These are phyloP conservation scores for Pedinophyceae sp. DNA, from an alignment of 139 green algal species.

Conservation along the genomic window DNA sequence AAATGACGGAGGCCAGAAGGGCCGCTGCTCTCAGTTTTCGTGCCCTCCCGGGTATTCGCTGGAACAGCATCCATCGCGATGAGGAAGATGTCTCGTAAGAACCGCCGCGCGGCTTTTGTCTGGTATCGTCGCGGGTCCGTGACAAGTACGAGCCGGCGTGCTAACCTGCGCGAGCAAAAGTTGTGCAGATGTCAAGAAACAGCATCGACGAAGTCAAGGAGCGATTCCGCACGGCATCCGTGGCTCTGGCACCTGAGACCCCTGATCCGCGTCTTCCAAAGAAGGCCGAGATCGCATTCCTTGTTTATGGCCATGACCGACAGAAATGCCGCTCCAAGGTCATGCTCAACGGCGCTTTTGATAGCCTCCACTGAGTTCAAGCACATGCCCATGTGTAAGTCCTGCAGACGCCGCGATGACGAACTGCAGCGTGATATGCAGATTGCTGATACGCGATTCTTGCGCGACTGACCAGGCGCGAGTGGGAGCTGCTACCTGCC, in stretches of 20 bases:
- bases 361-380: constrained; percentile 32
- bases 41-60: background rate
- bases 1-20: background rate
- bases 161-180: background rate
- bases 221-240: too few species aligned
- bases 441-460: background rate
- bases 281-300: constrained; percentile 6
- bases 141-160: background rate
- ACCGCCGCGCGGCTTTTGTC: background rate
- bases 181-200: too few species aligned
- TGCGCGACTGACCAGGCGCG: background rate
- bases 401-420: constrained; percentile 7
- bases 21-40: background rate
- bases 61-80: background rate
- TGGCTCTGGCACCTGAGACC: too few species aligned
- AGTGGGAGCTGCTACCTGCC: background rate
- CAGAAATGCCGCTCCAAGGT: constrained; percentile 24
- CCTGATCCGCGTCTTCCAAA: background rate
- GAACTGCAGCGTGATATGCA: background rate
- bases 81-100: background rate
- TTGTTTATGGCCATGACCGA: constrained; percentile 14
- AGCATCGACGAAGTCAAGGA: too few species aligned
- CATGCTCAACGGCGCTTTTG: constrained; percentile 22
- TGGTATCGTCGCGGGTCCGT: background rate
- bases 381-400: constrained; percentile 8